These are phyloP conservation scores for Lecanicillium sp. DNA, from an alignment of 2,329 filamentous ascomycete genomes.

Conservation along the genomic window DNA sequence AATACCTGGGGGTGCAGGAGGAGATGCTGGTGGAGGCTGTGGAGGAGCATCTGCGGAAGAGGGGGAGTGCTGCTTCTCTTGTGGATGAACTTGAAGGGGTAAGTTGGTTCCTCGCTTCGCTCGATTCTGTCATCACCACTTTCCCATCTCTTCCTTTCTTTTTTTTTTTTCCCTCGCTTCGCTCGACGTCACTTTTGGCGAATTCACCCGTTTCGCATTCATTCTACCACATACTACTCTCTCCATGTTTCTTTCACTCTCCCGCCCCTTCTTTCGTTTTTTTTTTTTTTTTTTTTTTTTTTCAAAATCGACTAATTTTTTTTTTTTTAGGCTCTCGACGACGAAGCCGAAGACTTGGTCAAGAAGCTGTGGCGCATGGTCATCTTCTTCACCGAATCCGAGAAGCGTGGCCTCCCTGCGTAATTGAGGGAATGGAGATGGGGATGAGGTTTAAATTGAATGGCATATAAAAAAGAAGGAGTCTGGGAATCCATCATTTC, in stretches of 20 bases:
- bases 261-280: neutral
- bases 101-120: slow-evolving; percentile 33
- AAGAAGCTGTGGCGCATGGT: slow-evolving; percentile 98
- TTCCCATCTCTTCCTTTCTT: slow-evolving; percentile 1
- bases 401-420: slow-evolving; percentile 77
- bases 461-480: neutral
- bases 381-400: slow-evolving; percentile 93
- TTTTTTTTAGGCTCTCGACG: slow-evolving; percentile 66
- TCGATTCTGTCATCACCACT: neutral
- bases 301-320: slow-evolving; percentile 22
- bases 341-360: slow-evolving; percentile 88
- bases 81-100: slow-evolving; percentile 81
- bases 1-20: slow-evolving; percentile 93
- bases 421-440: slow-evolving; percentile 28
- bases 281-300: neutral
- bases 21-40: slow-evolving; percentile 92
- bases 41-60: slow-evolving; percentile 74
- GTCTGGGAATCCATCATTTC: no score
- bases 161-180: neutral
- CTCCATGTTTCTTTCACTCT: neutral
- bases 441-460: neutral
- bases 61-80: slow-evolving; percentile 68
- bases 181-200: neutral
- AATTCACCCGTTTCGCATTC: neutral
- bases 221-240: neutral